A percentile compares a stretch with the other conserved stretches of the same genome.
phyloP scores from a whole-genome alignment of 495 filamentous ascomycete species.

The Trichoderma orchidacearum region DNA sequence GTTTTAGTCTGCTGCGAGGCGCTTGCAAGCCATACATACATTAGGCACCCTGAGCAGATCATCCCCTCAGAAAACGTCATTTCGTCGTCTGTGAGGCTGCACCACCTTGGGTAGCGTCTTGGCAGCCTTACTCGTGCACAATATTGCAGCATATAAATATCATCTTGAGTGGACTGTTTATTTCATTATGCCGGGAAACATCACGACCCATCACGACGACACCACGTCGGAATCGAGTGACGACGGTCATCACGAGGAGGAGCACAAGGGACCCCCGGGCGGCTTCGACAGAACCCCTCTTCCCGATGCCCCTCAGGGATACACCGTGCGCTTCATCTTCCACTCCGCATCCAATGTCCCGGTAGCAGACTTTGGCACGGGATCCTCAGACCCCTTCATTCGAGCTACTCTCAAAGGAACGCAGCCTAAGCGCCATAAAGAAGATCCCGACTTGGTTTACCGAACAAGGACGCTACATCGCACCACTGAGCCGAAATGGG shows the following conservation, averaged over 20 bases:
- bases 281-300: constrained; percentile 71
- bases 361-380: constrained; percentile 59
- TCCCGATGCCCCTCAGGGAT: constrained; percentile 57
- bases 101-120: neutral
- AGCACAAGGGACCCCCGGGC: constrained; percentile 40
- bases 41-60: too few relatives aligned
- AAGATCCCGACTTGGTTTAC: constrained; percentile 56
- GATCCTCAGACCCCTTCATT: constrained; percentile 78
- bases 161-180: too few relatives aligned
- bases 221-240: neutral
- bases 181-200: neutral
- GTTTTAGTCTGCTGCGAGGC: too few relatives aligned
- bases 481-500: constrained; percentile 63
- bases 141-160: neutral
- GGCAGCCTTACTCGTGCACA: neutral
- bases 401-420: constrained; percentile 48
- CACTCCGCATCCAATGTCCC: constrained; percentile 70
- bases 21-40: too few relatives aligned
- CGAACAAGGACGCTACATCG: constrained; percentile 64
- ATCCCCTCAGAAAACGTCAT: neutral
- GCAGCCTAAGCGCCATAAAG: constrained; percentile 61
- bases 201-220: neutral
- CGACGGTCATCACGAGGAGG: neutral
- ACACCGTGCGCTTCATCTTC: constrained; percentile 76
- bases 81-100: neutral